Conservation (phyloP, 2,329 filamentous ascomycete genomes). For the Gaeumannomyces sp. region DNA sequence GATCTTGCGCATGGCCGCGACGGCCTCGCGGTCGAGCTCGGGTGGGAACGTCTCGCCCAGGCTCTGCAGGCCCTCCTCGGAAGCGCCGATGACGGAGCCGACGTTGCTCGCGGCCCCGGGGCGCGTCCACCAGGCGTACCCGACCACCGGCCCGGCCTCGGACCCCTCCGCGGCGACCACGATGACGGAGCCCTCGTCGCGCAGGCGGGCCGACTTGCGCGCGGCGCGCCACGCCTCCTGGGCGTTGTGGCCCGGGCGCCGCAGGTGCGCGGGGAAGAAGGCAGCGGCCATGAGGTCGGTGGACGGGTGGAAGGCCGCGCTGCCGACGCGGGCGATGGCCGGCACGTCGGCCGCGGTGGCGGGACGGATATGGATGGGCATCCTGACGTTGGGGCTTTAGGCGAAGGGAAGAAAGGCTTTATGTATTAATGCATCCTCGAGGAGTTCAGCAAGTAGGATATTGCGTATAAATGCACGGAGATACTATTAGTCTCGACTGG, state of each 20-base stretch:
- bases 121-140: conserved; percentile 18
- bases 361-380: conserved; percentile 21
- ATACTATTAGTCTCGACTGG: too few species aligned
- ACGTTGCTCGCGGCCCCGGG: conserved; percentile 9
- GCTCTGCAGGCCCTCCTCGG: conserved; percentile 8
- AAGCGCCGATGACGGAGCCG: neutral
- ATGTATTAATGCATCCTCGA: too few species aligned
- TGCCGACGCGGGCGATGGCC: conserved; percentile 20
- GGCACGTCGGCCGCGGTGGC: conserved; percentile 20
- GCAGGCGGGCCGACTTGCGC: conserved; percentile 14
- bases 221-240: conserved; percentile 14
- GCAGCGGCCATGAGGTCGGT: conserved; percentile 14
- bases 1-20: conserved; percentile 10
- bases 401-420: neutral
- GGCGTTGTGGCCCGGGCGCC: conserved; percentile 10
- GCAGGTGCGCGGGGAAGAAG: conserved; percentile 15
- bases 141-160: conserved; percentile 14
- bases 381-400: conserved; percentile 10
- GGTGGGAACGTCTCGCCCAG: conserved; percentile 8
- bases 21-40: conserved; percentile 15
- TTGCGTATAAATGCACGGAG: too few species aligned
- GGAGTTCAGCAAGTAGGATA: too few species aligned
- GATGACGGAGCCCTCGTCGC: conserved; percentile 12
- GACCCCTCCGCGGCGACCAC: conserved; percentile 16
- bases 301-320: conserved; percentile 19